These are phyloP conservation scores for Dorcoceras hygrometricum DNA, from an alignment of 257 asterid genomes.

Conservation along the genomic window DNA sequence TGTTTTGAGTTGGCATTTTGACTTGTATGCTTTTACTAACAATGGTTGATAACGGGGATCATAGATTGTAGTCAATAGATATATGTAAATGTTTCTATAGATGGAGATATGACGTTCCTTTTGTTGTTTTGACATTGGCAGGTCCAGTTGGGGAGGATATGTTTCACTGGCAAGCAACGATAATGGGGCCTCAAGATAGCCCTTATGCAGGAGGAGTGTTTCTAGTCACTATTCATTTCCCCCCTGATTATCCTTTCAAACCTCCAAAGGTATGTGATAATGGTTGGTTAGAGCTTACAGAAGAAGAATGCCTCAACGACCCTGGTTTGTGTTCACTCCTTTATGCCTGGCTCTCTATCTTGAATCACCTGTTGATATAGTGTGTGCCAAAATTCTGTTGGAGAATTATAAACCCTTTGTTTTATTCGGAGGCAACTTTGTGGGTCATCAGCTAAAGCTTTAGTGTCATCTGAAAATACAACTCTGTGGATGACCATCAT, in stretches of 20 bases:
- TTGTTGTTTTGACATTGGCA: conserved; percentile 13
- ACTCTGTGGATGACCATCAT: background rate
- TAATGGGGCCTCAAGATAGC: conserved; percentile 51
- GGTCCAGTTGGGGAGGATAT: conserved; percentile 55
- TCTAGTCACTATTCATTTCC: conserved; percentile 45
- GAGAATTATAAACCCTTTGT: background rate
- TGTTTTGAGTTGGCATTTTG: conserved; percentile 10
- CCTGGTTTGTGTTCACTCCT: background rate
- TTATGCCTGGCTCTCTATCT: conserved; percentile 11
- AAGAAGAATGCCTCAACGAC: background rate
- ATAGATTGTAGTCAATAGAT: background rate
- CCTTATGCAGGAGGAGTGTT: conserved; percentile 49
- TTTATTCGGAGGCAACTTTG: background rate
- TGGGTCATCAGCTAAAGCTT: background rate
- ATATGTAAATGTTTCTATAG: background rate
- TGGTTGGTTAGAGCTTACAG: background rate
- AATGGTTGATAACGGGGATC: background rate
- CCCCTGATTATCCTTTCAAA: conserved; percentile 51
- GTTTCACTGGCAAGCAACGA: conserved; percentile 53
- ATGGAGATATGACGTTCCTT: conserved; percentile 3
- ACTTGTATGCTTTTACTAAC: background rate
- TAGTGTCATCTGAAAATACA: background rate
- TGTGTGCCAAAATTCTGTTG: conserved; percentile 4
- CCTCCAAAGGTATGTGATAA: conserved; percentile 43
- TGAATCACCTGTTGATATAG: background rate